phyloP scores from a whole-genome alignment of 1,284 basidiomycete genomes.

The Earliella scabrosa region DNA sequence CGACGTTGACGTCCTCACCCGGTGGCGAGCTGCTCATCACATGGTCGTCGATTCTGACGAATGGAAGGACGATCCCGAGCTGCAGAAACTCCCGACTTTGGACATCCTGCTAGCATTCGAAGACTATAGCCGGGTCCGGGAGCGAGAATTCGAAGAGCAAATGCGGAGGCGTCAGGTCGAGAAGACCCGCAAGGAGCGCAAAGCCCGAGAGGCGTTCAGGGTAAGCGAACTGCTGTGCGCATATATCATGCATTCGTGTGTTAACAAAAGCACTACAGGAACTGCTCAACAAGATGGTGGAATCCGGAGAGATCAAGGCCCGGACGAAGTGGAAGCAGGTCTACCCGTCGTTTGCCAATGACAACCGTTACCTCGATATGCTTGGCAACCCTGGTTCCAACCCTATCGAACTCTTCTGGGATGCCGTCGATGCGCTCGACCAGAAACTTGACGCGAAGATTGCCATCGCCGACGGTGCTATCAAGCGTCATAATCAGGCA shows the following conservation, averaged over 20 bases:
- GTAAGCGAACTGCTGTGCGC: constrained; percentile 38
- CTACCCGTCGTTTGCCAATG: constrained; percentile 76
- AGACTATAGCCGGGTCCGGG: constrained; percentile 85
- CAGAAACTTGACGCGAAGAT: constrained; percentile 84
- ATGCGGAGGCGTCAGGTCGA: constrained; percentile 80
- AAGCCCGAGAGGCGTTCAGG: constrained; percentile 88
- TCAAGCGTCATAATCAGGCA: constrained; percentile 52
- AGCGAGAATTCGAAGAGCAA: constrained; percentile 88
- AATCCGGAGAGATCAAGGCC: constrained; percentile 74
- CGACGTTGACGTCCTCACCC: constrained; percentile 85
- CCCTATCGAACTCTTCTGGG: constrained; percentile 97
- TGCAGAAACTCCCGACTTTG: constrained; percentile 82
- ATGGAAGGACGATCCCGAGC: constrained; percentile 75
- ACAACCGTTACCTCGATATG: constrained; percentile 83
- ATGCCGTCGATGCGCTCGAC: constrained; percentile 86
- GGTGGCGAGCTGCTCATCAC: constrained; percentile 84
- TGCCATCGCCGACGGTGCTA: constrained; percentile 60
- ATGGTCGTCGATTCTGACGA: constrained; percentile 77
- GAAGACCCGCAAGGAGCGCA: constrained; percentile 81
- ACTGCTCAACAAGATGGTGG: constrained; percentile 73
- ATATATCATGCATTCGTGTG: not conserved
- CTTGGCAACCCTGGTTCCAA: constrained; percentile 93
- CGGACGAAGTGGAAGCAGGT: constrained; percentile 91
- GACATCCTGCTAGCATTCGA: constrained; percentile 93
- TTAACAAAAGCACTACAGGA: constrained; percentile 42